Evolutionary conservation across 2,329 filamentous ascomycete species (phyloP).

Genomic region (Teratosphaeria pseudoeucalypti): DNA sequence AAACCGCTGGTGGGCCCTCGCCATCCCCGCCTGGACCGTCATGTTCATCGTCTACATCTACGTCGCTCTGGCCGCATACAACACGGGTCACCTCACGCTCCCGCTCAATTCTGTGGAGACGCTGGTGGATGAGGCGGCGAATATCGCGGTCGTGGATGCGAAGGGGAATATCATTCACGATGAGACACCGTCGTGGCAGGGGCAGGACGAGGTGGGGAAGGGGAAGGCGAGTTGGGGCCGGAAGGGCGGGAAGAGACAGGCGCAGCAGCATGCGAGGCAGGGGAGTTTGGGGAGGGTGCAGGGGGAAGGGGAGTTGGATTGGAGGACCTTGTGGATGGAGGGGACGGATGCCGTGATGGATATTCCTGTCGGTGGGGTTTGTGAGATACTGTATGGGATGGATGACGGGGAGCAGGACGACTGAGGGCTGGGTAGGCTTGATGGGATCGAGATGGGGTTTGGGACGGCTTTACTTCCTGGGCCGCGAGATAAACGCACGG

Average conservation of each 20-base stretch:
- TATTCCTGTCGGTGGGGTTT: constrained; percentile 86
- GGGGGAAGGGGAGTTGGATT: constrained; percentile 44
- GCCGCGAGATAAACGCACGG: too few species aligned
- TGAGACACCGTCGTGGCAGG: constrained; percentile 19
- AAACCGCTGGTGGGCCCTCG: constrained; percentile 94
- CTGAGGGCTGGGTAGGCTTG: not conserved
- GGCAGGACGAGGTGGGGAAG: constrained; percentile 17
- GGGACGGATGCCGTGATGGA: constrained; percentile 97
- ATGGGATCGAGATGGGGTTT: too few species aligned
- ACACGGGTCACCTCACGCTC: constrained; percentile 77
- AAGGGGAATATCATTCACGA: constrained; percentile 48
- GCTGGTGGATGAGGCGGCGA: constrained; percentile 80
- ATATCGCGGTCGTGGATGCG: constrained; percentile 70
- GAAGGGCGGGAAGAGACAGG: constrained; percentile 22
- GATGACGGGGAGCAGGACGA: constrained; percentile 8
- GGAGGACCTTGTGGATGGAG: constrained; percentile 77
- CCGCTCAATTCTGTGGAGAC: constrained; percentile 73
- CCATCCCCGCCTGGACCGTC: constrained; percentile 81
- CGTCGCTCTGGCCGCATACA: constrained; percentile 81
- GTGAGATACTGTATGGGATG: constrained; percentile 77
- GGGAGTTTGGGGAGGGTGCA: constrained; percentile 22
- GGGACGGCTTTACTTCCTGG: too few species aligned
- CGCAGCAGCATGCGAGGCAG: constrained; percentile 28
- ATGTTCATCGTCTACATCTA: constrained; percentile 88
- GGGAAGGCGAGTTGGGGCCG: constrained; percentile 9